Base-by-base conservation (phyloP, 2,329 filamentous ascomycete genomes). In the Periconia macrospinosa region DNA sequence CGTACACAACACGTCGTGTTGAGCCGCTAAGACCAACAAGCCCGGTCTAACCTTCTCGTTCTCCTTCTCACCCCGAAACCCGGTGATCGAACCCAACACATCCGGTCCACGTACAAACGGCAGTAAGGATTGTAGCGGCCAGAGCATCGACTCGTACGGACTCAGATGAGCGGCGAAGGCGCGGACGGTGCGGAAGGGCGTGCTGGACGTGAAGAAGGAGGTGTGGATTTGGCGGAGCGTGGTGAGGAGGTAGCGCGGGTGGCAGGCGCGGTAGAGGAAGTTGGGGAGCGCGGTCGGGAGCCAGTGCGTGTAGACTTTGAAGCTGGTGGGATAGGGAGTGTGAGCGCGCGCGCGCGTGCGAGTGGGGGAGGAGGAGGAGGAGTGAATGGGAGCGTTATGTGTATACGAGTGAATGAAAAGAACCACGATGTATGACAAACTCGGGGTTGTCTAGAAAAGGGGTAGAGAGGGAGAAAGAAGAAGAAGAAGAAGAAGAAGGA, bases 61-160 rank as follows among this genome's bases (percentile, higher is more conserved):
- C 41, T 40, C n/a, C 18, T n/a, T 18, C n/a, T 6, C 8, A 14
- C 1, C 9, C 41, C 67, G 69, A 10, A 37, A 73, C 15, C 62
- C 55, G 5, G 52, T 58, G 42, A 75, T 70, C 2, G 71, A 75
- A 8, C 54, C 57, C 2, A 83, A 53, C 1, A 83, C 67, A 15
- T 70, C 75, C 35, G 67, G 53, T 1, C 75, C 72, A 14, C 75
- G 72, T 10, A 77, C 72, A 56, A 83, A 82, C 2, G 60, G 53
- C 2, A 72, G 67, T 53, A 81, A 72, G 71, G 82, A 80, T 48
- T 78, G 78, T 35, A 80, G 52, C 0, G 80, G 77, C 82, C 81
- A 85, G 30, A 76, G 60, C 61, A 81, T 80, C 56, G 76, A 80
- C 61, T 85, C 81, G 56, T 82, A 85, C 3, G 75, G 72, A 23